Evolutionary conservation across 2,329 filamentous ascomycete species (phyloP), one percentile per base, ranked within the genome.

Genomic region (Penicillium sp.): DNA sequence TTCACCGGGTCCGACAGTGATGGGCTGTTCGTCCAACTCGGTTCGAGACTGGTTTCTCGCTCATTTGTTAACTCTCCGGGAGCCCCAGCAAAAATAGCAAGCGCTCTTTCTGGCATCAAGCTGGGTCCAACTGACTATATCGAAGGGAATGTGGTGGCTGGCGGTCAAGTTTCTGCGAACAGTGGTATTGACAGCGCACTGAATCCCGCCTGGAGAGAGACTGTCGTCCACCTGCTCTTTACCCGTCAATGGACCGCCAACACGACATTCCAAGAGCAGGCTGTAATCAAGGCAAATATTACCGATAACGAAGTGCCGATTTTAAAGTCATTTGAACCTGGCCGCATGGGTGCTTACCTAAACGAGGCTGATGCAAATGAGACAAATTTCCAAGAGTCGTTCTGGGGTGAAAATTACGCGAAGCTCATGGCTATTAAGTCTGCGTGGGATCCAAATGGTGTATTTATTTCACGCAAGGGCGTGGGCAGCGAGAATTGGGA

Each of bases 311-410:
- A 56, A 25, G 41, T 56, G 14, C 51, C 56, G 1, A 30, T 55
- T 14, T 48, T 59, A 18, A 24, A 51, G 39, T 30, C 43, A 0
- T 7, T 52, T 44, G 46, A 51, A 30, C 9, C 44, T 24, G 31
- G 43, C 27, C 40, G 39, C 2, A 57, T 51, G 50, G 69, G 69
- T 13, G 56, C 63, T 1, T 73, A 72, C 30, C 58, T 63, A 3
- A 72, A 72, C 36, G 70, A 73, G 50, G 69, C 71, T 5, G 65
- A 74, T 50, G 63, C 68, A 16, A 63, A 62, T 14, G 69, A 74
- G 51, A 66, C 69, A 2, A 51, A 69, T 36, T 75, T 68, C 64
- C 67, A 74, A 51, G 36, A 68, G 18, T 54, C 64, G 6, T 75
- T 73, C 58, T 63, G 54, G 53, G 62, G 55, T 53, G 50, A 35